Conservation (phyloP, 1,284 basidiomycete species). For the Paramarasmius palmivorus region DNA sequence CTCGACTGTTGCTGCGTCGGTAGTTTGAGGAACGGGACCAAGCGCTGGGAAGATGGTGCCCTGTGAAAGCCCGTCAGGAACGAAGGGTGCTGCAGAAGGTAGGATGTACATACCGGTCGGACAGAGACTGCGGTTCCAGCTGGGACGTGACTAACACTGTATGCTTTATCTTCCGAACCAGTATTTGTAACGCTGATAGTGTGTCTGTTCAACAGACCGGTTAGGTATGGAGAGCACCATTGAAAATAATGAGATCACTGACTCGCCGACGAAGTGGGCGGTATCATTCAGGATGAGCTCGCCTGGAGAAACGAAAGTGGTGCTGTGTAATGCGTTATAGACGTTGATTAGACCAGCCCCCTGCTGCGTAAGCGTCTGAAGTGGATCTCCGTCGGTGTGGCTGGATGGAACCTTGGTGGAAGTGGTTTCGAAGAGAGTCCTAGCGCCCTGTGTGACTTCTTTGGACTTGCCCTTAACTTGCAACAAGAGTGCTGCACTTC, state of each 20-base stretch:
- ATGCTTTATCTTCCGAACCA: conserved; percentile 39
- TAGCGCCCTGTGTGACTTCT: conserved; percentile 39
- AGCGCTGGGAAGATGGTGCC: conserved; percentile 39
- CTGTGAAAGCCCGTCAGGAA: conserved; percentile 19
- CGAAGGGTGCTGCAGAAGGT: not conserved
- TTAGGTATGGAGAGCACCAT: conserved; percentile 8
- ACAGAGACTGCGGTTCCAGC: conserved; percentile 57
- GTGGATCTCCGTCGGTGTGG: conserved; percentile 46
- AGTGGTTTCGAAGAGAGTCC: conserved; percentile 61
- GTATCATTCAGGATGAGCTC: conserved; percentile 74
- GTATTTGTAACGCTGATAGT: conserved; percentile 50
- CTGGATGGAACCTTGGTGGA: conserved; percentile 50
- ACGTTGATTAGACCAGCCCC: conserved; percentile 71
- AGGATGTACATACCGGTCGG: conserved; percentile 21
- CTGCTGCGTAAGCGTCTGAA: conserved; percentile 63
- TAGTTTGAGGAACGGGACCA: conserved; percentile 53
- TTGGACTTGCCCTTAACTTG: conserved; percentile 49
- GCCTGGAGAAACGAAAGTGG: conserved; percentile 55
- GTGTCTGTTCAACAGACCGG: conserved; percentile 32
- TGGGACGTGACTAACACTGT: conserved; percentile 48
- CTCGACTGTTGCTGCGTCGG: conserved; percentile 40
- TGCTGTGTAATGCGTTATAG: conserved; percentile 58
- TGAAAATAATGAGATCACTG: conserved; percentile 23
- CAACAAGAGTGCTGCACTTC: conserved; percentile 64
- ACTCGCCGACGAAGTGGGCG: conserved; percentile 49